Evolutionary conservation across 1,284 basidiomycete species (phyloP).

Genomic region (Cryptococcus sp.): DNA sequence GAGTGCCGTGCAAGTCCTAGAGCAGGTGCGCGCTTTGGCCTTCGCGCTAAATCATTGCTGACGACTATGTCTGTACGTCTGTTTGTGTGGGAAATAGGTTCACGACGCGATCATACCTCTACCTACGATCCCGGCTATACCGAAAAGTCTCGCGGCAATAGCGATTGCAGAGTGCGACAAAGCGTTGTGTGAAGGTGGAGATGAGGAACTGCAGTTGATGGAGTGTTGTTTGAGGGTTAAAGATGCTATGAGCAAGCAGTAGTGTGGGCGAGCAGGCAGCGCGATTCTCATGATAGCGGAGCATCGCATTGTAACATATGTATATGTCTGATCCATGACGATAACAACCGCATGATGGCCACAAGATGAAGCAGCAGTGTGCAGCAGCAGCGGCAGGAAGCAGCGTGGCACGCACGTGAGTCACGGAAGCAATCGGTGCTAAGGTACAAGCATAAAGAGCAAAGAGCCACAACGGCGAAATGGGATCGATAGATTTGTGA

Average conservation of each 20-base stretch:
- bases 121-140: slow-evolving; percentile 73
- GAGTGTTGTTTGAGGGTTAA: slow-evolving; percentile 79
- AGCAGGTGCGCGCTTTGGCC: slow-evolving; percentile 64
- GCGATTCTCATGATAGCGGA: too few species aligned
- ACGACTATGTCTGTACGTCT: not conserved
- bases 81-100: slow-evolving; percentile 59
- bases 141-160: slow-evolving; percentile 80
- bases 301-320: too few species aligned
- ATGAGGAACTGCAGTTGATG: slow-evolving; percentile 93
- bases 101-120: slow-evolving; percentile 88
- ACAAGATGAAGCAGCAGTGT: too few species aligned
- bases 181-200: slow-evolving; percentile 93
- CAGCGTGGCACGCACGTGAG: too few species aligned
- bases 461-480: slow-evolving; percentile 2
- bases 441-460: not conserved
- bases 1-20: slow-evolving; percentile 85
- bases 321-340: too few species aligned
- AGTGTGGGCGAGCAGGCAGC: too few species aligned
- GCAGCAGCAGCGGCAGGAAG: too few species aligned
- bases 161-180: slow-evolving; percentile 95
- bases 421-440: not conserved
- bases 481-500: not conserved
- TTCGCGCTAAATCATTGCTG: not conserved
- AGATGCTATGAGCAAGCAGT: slow-evolving; percentile 59
- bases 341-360: too few species aligned